Base-by-base conservation (phyloP, 2,329 filamentous ascomycete genomes). In the Epichloe amarillans region DNA sequence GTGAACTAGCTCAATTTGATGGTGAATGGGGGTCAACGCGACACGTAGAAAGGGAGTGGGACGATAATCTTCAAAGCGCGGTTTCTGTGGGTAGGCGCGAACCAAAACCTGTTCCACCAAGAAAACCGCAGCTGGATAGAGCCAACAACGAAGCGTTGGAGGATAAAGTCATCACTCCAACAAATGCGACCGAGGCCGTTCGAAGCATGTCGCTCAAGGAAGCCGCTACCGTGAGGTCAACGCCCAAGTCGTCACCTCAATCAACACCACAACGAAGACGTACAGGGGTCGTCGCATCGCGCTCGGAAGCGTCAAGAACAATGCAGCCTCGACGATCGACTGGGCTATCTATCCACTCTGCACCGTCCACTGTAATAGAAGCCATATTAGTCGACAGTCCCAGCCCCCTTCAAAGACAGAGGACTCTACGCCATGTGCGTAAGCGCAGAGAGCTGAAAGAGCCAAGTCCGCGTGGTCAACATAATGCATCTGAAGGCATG, bases 351-450 rank as follows among this genome's bases (percentile, higher is more conserved):
- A 71, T 71, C 2, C 74, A 67, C 51, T 82, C 79, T 17, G 72
- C 69, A 1, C 67, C 70, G 2, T 81, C 79, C 15, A 77, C 77
- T 0, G 69, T 81, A 4, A 70, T 82, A 10, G 79, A 79, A 59
- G 78, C 77, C 4, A 69, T 80, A 44, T 63, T 82, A 37, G 67
- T 82, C n/a, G 74, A 79, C 40, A 66, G 66, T 1, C 58, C 62
- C 41, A 66, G 66, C 1, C 59, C 4, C 4, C 66, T 64, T 4
- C 72, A 69, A 48, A 71, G 71, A 44, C 72, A 68, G 51, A 73
- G 74, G 58, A 83, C 79, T 7, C 63, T 84, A 52, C 74, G 81
- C 4, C 80, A 84, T 60, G 74, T 81, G 11, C 76, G 72, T 56
- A 83, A 83, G 58, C 73, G 77, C 42, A 64, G 65, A 8, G 65